Conservation (phyloP, 2,329 filamentous ascomycete species). For the Scedosporium dehoogii region DNA sequence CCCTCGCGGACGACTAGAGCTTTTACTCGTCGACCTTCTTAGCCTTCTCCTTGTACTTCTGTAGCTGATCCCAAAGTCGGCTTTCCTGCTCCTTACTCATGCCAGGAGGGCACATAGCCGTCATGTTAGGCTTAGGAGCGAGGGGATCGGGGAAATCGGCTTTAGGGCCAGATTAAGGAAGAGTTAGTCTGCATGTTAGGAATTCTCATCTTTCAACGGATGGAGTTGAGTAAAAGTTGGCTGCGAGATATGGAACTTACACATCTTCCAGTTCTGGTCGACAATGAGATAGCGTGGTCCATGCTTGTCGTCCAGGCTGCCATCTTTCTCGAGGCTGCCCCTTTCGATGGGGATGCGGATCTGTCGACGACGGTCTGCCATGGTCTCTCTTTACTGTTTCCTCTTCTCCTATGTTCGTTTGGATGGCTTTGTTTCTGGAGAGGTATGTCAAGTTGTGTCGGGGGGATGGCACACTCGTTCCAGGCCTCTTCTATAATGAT, state of each 20-base stretch:
- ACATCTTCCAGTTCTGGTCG: conserved; percentile 5
- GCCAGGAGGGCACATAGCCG: not conserved
- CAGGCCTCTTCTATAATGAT: no score
- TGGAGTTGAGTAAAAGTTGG: no score
- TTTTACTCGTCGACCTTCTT: not conserved
- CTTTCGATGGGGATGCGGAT: not conserved
- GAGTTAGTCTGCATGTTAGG: no score
- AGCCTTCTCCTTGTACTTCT: conserved; percentile 4
- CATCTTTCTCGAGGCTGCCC: not conserved
- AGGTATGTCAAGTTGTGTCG: not conserved
- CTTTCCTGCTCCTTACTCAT: conserved; percentile 1
- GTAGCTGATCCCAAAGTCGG: not conserved
- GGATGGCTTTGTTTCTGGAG: not conserved
- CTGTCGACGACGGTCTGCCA: not conserved
- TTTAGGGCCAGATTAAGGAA: not conserved
- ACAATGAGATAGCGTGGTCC: not conserved
- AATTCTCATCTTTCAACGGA: no score
- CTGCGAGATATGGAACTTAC: not conserved
- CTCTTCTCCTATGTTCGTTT: conserved; percentile 27
- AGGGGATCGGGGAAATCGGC: conserved; percentile 4
- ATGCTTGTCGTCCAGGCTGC: not conserved
- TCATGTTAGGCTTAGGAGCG: not conserved
- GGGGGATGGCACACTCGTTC: no score
- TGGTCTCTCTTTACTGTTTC: conserved; percentile 25
- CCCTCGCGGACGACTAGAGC: not conserved